Percentiles rank a stretch among this genome's conserved stretches.
These are phyloP conservation scores for Rhizopogon vesiculosus DNA, from an alignment of 768 basidiomycete species.

Conservation along the genomic window DNA sequence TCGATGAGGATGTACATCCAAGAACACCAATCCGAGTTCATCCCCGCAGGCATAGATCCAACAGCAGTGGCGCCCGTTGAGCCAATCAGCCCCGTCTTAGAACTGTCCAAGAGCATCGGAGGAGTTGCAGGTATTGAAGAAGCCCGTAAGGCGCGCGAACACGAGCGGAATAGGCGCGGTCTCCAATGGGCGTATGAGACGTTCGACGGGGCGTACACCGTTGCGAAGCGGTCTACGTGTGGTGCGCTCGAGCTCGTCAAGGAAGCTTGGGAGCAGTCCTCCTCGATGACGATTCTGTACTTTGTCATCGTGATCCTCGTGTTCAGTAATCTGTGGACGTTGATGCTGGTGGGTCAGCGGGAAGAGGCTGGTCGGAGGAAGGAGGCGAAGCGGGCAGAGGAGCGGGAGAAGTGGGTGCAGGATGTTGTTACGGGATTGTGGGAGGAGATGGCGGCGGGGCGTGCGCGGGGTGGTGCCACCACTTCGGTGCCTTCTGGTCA, in stretches of 20 bases:
- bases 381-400: slow-evolving; percentile 51
- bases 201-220: slow-evolving; percentile 68
- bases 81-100: slow-evolving; percentile 25
- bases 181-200: slow-evolving; percentile 91
- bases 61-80: slow-evolving; percentile 45
- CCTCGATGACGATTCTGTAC: slow-evolving; percentile 66
- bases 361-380: slow-evolving; percentile 41
- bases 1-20: slow-evolving; percentile 88
- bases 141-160: slow-evolving; percentile 50
- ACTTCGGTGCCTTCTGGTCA: slow-evolving; percentile 12
- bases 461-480: slow-evolving; percentile 19
- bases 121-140: slow-evolving; percentile 7
- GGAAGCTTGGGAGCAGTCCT: slow-evolving; percentile 78
- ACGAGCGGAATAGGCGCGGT: slow-evolving; percentile 64
- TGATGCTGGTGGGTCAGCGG: slow-evolving; percentile 42
- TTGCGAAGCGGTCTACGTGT: slow-evolving; percentile 63
- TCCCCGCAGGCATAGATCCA: slow-evolving; percentile 74
- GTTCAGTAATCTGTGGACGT: slow-evolving; percentile 74
- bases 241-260: slow-evolving; percentile 73
- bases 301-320: slow-evolving; percentile 70
- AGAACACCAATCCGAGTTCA: slow-evolving; percentile 85
- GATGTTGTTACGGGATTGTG: slow-evolving; percentile 66
- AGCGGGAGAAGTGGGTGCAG: slow-evolving; percentile 73
- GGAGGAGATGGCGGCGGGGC: slow-evolving; percentile 59
- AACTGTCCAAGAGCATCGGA: slow-evolving; percentile 6